A percentile compares a stretch with the other conserved stretches of the same genome.
Conservation (phyloP, 768 basidiomycete genomes). For the Suillus subluteus region DNA sequence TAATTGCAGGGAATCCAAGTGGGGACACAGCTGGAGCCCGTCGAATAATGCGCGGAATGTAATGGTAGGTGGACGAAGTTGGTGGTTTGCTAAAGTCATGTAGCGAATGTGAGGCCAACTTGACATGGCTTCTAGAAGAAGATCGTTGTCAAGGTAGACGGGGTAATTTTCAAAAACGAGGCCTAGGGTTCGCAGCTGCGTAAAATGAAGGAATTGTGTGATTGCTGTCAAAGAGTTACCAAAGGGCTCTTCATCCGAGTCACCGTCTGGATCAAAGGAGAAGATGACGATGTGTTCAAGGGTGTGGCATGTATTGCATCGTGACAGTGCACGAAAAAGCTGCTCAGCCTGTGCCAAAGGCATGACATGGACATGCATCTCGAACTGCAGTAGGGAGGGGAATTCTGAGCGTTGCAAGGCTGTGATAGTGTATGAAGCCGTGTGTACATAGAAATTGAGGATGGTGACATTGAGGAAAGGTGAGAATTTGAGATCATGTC, state of each 20-base stretch:
- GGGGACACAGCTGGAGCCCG: neutral
- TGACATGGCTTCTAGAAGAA: neutral
- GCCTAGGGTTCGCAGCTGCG: neutral
- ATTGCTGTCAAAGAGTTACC: neutral
- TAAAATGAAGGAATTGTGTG: neutral
- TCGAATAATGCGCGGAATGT: neutral
- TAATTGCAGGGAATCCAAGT: neutral
- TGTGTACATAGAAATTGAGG: neutral
- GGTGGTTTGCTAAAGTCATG: neutral
- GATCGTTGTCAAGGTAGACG: neutral
- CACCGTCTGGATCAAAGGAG: neutral
- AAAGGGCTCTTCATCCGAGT: neutral
- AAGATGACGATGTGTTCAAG: neutral
- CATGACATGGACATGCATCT: neutral
- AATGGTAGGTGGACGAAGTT: neutral
- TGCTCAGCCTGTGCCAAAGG: neutral
- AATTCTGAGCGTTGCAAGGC: neutral
- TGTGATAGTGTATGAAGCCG: neutral
- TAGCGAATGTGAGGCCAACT: neutral
- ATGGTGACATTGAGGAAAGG: neutral
- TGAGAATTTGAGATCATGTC: neutral
- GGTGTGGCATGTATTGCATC: neutral
- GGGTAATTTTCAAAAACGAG: neutral
- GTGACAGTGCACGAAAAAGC: neutral
- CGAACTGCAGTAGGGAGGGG: neutral